Base-by-base conservation (phyloP, 2,329 filamentous ascomycete species). In the Peltaster fructicola region DNA sequence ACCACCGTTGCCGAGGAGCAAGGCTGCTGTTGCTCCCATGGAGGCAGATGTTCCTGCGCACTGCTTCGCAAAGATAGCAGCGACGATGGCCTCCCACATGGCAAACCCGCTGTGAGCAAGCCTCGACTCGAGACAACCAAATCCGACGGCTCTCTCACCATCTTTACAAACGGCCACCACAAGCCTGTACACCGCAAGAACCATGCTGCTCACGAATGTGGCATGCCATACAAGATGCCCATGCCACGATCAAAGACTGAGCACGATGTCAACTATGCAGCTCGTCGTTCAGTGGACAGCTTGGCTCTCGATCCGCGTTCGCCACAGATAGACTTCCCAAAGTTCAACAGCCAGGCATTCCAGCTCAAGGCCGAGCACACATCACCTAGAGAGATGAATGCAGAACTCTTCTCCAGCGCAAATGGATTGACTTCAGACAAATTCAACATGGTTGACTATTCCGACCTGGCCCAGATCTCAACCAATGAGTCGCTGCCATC, bases 141-240 rank as follows among this genome's bases (percentile, higher is more conserved):
- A 37, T 70, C 65, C 13, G 68, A 73, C 25, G 61, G 59, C 30
- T 63, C 60, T 15, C 49, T 72, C 38, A 71, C 64, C 10, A 55
- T 69, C 30, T 71, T 71, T 42, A 56, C 65, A 12, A 70, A 72
- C 40, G 68, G 68, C 30, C 67, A 72, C 37, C 67, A 72, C 50
- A 70, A 70, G 50, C 68, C 68, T 7, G 63, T 61, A 24, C 68
- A 73, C 41, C 65, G 68, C 36, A 65, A 68, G 49, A 72, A 73
- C 48, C 65, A 70, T 44, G 59, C 64, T 34, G 66, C 66, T 30
- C 68, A 72, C 40, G 65, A 70, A 31, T 67, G 61, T 28, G 67
- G 67, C 30, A 51, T 63, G 36, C 69, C 69, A 2, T 74, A 74
- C 50, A 67, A 66, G 40, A 63, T 73, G 35, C 66, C 66, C 15